Conservation (phyloP, 225 moss, liverwort and hornwort species). For the Asterella californica region DNA sequence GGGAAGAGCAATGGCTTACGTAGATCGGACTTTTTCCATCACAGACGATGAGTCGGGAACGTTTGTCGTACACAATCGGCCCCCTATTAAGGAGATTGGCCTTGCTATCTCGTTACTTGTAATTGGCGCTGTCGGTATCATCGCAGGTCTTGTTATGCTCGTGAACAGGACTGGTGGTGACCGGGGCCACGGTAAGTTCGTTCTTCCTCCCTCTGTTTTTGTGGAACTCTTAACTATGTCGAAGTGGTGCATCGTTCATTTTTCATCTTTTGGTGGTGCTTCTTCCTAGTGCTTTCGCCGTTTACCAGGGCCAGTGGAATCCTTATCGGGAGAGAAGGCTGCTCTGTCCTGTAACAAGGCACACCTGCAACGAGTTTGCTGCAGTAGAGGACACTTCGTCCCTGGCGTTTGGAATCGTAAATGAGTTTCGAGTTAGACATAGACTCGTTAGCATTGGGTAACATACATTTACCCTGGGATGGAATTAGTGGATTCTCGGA, state of each 20-base stretch:
- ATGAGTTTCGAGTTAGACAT: neutral
- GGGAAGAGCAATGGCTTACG: conserved; percentile 66
- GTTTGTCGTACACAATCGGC: conserved; percentile 81
- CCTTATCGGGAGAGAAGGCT: neutral
- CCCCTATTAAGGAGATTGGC: conserved; percentile 88
- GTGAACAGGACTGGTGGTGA: conserved; percentile 68
- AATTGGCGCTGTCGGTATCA: conserved; percentile 61
- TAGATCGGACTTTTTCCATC: conserved; percentile 88
- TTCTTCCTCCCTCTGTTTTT: neutral
- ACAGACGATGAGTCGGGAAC: conserved; percentile 77
- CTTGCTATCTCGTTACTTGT: conserved; percentile 65
- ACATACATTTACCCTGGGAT: too few relatives aligned
- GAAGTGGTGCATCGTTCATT: neutral
- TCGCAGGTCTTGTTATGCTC: conserved; percentile 63
- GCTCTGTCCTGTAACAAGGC: too few relatives aligned
- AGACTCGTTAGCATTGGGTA: neutral
- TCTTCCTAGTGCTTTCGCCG: too few relatives aligned
- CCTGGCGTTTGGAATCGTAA: neutral
- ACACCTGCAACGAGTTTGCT: neutral
- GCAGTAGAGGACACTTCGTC: neutral
- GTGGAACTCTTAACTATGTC: neutral
- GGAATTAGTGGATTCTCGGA: too few relatives aligned
- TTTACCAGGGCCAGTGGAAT: neutral
- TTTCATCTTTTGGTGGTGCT: neutral
- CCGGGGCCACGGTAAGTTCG: conserved; percentile 58